Evolutionary conservation across 441 rosid species (phyloP).

Genomic region (Codiaeum variegatum): DNA sequence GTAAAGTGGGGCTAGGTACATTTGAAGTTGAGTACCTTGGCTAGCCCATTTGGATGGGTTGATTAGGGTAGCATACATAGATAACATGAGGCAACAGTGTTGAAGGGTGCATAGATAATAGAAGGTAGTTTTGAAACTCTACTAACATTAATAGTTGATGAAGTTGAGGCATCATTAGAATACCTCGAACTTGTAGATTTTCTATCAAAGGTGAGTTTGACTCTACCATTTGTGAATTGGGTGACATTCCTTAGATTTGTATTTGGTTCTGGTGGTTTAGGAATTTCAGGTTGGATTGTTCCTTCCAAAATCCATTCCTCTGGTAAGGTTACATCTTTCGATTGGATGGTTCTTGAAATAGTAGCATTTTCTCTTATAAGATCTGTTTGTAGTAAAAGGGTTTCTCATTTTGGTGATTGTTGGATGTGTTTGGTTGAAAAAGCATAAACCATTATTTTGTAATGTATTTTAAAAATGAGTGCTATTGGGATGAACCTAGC

Average conservation of each 20-base stretch:
- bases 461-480: no score
- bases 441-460: no score
- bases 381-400: neutral
- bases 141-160: neutral
- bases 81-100: no score
- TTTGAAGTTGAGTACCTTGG: neutral
- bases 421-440: no score
- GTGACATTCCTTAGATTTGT: no score
- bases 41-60: neutral
- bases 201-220: no score
- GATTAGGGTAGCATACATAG: neutral
- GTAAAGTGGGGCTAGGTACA: neutral
- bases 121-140: neutral
- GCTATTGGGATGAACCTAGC: no score
- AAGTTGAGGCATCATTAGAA: no score
- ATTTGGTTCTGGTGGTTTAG: no score
- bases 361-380: neutral
- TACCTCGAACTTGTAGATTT: neutral
- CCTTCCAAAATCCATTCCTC: neutral
- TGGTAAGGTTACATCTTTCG: constrained; percentile 8
- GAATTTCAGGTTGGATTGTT: neutral
- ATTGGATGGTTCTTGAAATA: constrained; percentile 5
- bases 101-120: neutral
- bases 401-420: neutral
- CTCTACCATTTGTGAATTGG: no score